Percentiles rank a stretch among this genome's conserved stretches.
Evolutionary conservation across 768 basidiomycete species (phyloP).

Genomic region (Clavaria fumosa): DNA sequence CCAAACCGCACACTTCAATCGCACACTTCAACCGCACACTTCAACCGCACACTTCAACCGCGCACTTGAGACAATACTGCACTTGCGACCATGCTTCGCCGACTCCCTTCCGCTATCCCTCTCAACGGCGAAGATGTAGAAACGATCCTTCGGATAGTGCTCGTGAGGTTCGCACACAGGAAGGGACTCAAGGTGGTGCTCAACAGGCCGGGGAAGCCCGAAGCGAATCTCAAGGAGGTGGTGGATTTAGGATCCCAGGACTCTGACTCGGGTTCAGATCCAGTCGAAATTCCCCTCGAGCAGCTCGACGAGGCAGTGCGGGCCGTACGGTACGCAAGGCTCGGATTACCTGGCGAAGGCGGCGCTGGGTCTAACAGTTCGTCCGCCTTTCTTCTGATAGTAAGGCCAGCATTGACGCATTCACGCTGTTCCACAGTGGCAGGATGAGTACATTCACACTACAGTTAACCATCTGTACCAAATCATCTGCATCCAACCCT

Average conservation of each 20-base stretch:
- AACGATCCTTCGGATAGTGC: no score
- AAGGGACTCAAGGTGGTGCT: conserved; percentile 28
- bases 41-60: not conserved
- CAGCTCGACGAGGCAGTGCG: no score
- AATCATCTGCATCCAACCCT: not conserved
- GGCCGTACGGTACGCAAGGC: no score
- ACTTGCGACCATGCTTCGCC: conserved; percentile 44
- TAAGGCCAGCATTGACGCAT: no score
- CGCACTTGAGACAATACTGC: not conserved
- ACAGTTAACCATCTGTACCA: not conserved
- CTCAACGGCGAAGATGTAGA: conserved; percentile 70
- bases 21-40: not conserved
- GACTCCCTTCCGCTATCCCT: conserved; percentile 59
- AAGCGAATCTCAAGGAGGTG: conserved; percentile 31
- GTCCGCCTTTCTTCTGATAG: no score
- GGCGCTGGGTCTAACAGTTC: no score
- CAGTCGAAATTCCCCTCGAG: no score
- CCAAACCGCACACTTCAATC: no score
- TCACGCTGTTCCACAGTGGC: no score
- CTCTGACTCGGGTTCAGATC: conserved; percentile 7
- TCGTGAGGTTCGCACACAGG: conserved; percentile 35
- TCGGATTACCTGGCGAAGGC: no score
- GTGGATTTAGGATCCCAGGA: conserved; percentile 9
- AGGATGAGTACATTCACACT: not conserved
- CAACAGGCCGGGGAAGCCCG: conserved; percentile 27